Percentiles rank a stretch among this genome's conserved stretches.
Conservation (phyloP, 2,329 filamentous ascomycete species). For the Monilinia aucupariae region DNA sequence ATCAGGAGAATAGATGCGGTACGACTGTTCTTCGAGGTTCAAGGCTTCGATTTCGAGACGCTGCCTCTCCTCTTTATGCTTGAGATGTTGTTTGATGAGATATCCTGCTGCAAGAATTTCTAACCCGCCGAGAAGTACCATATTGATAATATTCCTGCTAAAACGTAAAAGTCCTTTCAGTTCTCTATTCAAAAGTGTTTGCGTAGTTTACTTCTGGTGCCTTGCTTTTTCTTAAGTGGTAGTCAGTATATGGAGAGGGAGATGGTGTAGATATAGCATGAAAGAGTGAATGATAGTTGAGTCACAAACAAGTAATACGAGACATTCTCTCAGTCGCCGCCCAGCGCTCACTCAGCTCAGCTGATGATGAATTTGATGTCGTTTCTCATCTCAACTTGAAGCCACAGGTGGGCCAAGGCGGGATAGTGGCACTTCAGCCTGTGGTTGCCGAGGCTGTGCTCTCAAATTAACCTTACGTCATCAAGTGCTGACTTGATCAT, state of each 20-base stretch:
- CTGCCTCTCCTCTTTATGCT: constrained; percentile 35
- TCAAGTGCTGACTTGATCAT: background rate
- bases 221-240: background rate
- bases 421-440: background rate
- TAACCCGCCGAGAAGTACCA: constrained; percentile 47
- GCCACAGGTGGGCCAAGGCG: too few relatives aligned
- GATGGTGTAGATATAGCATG: background rate
- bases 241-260: background rate
- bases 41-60: constrained; percentile 29
- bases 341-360: constrained; percentile 4
- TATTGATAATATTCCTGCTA: constrained; percentile 3
- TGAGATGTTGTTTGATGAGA: constrained; percentile 30
- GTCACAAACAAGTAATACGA: background rate
- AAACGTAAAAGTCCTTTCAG: background rate
- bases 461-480: background rate
- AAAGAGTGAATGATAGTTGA: background rate
- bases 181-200: background rate
- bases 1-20: constrained; percentile 17
- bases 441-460: constrained; percentile 3
- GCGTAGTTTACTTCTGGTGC: background rate
- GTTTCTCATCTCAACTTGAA: too few relatives aligned
- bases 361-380: constrained; percentile 11
- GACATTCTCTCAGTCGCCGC: background rate
- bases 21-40: constrained; percentile 20
- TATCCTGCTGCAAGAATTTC: constrained; percentile 33